phyloP scores from a whole-genome alignment of 2,329 filamentous ascomycete genomes.

The Alternaria panax region DNA sequence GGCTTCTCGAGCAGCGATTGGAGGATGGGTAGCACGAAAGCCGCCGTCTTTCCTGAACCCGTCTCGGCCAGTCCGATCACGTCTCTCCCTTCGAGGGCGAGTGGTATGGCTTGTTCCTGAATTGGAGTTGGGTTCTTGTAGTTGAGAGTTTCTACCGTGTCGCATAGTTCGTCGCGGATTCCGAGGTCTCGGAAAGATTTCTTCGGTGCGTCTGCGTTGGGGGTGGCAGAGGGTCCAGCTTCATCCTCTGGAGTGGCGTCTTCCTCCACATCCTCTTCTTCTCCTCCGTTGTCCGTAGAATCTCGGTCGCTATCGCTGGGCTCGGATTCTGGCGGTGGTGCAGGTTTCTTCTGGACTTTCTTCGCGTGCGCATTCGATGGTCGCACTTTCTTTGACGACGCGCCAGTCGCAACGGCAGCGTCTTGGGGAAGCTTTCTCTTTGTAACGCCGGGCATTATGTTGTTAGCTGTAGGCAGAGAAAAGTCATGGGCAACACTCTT shows the following conservation, averaged over 20 bases:
- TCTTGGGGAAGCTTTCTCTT: slow-evolving; percentile 51
- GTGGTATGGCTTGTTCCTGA: slow-evolving; percentile 82
- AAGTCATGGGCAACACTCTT: slow-evolving; percentile 6
- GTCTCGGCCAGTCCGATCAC: slow-evolving; percentile 95
- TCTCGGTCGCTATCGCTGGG: slow-evolving; percentile 31
- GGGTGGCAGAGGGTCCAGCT: slow-evolving; percentile 1
- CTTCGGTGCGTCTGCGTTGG: slow-evolving; percentile 45
- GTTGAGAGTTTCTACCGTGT: slow-evolving; percentile 81
- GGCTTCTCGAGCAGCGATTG: slow-evolving; percentile 89
- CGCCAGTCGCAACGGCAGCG: slow-evolving; percentile 7
- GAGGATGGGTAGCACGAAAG: slow-evolving; percentile 91
- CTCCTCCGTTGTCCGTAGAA: slow-evolving; percentile 15
- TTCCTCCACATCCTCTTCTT: slow-evolving; percentile 4
- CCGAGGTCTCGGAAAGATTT: slow-evolving; percentile 78
- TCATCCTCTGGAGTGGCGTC: background rate
- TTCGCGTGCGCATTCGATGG: slow-evolving; percentile 24
- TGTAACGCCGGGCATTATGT: slow-evolving; percentile 54
- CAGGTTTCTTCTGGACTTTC: slow-evolving; percentile 20
- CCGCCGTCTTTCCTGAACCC: slow-evolving; percentile 93
- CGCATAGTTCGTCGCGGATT: slow-evolving; percentile 84
- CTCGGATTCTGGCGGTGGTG: slow-evolving; percentile 31
- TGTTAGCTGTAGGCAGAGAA: slow-evolving; percentile 8
- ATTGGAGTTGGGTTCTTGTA: slow-evolving; percentile 91
- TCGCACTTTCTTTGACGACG: slow-evolving; percentile 27
- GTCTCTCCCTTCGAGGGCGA: slow-evolving; percentile 80